phyloP scores from a whole-genome alignment of 345 rosid genomes.

The Melastoma malabathricum region DNA sequence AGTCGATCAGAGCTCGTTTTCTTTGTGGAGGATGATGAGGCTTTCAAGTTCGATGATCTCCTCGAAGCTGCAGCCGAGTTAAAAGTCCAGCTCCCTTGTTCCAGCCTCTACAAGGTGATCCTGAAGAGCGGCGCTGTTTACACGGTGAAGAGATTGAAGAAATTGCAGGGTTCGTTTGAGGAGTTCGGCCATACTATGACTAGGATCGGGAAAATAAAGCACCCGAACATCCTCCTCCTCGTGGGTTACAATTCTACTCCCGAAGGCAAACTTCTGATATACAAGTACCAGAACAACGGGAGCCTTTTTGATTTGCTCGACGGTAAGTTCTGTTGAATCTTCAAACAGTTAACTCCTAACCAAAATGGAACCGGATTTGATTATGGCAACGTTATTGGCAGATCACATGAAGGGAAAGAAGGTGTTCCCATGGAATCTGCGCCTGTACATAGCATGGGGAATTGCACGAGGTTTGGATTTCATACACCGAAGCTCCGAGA shows the following conservation, averaged over 20 bases:
- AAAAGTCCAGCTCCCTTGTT: conserved; percentile 22
- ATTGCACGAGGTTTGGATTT: conserved; percentile 38
- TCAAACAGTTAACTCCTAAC: no score
- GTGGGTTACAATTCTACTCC: conserved; percentile 29
- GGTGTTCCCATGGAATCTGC: conserved; percentile 40
- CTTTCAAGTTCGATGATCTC: conserved; percentile 41
- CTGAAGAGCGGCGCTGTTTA: conserved; percentile 27
- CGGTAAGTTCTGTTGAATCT: conserved; percentile 13
- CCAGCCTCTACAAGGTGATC: conserved; percentile 43
- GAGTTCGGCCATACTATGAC: conserved; percentile 31
- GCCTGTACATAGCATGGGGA: conserved; percentile 33
- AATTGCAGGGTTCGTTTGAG: conserved; percentile 24
- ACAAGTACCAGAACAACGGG: conserved; percentile 42
- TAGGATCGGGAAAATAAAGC: conserved; percentile 38
- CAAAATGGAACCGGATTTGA: no score
- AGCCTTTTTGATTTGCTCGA: conserved; percentile 33
- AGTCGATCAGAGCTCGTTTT: conserved; percentile 27
- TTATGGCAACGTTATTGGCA: conserved; percentile 4
- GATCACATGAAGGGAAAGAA: conserved; percentile 35
- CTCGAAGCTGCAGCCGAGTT: conserved; percentile 50
- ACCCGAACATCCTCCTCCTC: conserved; percentile 42
- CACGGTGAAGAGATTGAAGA: conserved; percentile 46
- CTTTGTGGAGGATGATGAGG: conserved; percentile 32
- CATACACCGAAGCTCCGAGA: conserved; percentile 24
- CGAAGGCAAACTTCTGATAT: conserved; percentile 44